A percentile compares a stretch with the other conserved stretches of the same genome.
Conservation (phyloP, 1,284 basidiomycete genomes). For the Ganoderma boninense region DNA sequence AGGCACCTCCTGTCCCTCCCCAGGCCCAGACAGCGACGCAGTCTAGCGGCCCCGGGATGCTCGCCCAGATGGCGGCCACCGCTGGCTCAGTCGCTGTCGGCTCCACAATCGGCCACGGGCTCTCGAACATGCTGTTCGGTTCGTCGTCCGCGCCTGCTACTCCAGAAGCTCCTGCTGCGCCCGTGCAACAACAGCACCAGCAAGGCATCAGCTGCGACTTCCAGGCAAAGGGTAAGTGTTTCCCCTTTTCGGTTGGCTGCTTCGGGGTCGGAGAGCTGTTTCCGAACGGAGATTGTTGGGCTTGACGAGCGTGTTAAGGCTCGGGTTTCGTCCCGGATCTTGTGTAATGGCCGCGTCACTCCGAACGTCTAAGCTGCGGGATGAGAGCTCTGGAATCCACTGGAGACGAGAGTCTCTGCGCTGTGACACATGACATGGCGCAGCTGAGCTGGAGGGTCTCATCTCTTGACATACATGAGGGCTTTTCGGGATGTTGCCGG, state of each 20-base stretch:
- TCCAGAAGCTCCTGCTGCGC: slow-evolving; percentile 52
- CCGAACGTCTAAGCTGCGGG: neutral
- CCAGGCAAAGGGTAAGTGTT: slow-evolving; percentile 73
- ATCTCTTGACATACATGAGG: neutral
- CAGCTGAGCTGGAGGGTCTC: neutral
- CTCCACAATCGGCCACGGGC: slow-evolving; percentile 84
- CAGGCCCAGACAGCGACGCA: slow-evolving; percentile 36
- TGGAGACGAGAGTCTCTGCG: neutral
- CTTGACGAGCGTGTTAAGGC: neutral
- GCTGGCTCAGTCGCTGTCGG: slow-evolving; percentile 89
- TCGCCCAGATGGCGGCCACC: slow-evolving; percentile 88
- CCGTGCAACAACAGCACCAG: slow-evolving; percentile 52
- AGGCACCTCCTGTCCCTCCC: slow-evolving; percentile 41
- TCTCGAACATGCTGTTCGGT: slow-evolving; percentile 88
- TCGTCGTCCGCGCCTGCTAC: slow-evolving; percentile 50
- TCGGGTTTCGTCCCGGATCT: neutral
- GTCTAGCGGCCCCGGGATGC: slow-evolving; percentile 64
- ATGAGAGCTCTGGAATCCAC: neutral
- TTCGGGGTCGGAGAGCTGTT: neutral
- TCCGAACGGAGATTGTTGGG: neutral
- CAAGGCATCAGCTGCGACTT: slow-evolving; percentile 65
- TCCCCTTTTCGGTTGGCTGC: slow-evolving; percentile 6
- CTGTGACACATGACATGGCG: neutral
- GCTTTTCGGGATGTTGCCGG: neutral
- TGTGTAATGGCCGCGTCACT: neutral